Percentiles rank a stretch among this genome's conserved stretches.
These are phyloP conservation scores for Fusarium graminum DNA, from an alignment of 2,329 filamentous ascomycete genomes.

Conservation along the genomic window DNA sequence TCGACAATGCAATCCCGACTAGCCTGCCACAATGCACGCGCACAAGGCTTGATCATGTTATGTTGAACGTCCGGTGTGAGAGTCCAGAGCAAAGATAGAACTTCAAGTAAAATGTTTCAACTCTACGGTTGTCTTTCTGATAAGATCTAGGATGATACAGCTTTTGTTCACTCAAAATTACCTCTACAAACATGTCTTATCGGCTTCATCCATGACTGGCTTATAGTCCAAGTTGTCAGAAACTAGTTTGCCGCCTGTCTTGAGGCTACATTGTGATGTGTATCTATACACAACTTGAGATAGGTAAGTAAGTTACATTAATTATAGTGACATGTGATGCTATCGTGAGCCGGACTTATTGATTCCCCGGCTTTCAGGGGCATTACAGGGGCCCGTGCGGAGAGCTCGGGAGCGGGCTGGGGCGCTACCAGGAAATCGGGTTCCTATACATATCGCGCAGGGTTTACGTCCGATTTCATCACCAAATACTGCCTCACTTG, in stretches of 20 bases:
- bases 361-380: slow-evolving; percentile 42
- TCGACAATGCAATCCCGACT: not conserved
- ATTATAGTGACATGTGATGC: slow-evolving; percentile 31
- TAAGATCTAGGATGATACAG: not conserved
- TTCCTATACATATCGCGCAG: slow-evolving; percentile 20
- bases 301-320: slow-evolving; percentile 21
- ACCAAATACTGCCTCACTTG: not conserved
- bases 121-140: not conserved
- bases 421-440: slow-evolving; percentile 8
- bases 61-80: not conserved
- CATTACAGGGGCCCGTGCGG: slow-evolving; percentile 31
- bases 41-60: not conserved
- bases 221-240: too few relatives aligned
- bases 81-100: not conserved
- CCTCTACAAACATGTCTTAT: too few relatives aligned
- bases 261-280: not conserved
- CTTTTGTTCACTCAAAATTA: not conserved
- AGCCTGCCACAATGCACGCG: slow-evolving; percentile 21
- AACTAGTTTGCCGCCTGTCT: not conserved
- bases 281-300: not conserved
- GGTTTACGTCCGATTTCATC: not conserved
- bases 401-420: slow-evolving; percentile 37
- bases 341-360: slow-evolving; percentile 25
- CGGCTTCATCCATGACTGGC: not conserved
- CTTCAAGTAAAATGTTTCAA: not conserved